These are phyloP conservation scores for Eucalyptus grandis DNA, from an alignment of 345 rosid genomes.

Conservation along the genomic window DNA sequence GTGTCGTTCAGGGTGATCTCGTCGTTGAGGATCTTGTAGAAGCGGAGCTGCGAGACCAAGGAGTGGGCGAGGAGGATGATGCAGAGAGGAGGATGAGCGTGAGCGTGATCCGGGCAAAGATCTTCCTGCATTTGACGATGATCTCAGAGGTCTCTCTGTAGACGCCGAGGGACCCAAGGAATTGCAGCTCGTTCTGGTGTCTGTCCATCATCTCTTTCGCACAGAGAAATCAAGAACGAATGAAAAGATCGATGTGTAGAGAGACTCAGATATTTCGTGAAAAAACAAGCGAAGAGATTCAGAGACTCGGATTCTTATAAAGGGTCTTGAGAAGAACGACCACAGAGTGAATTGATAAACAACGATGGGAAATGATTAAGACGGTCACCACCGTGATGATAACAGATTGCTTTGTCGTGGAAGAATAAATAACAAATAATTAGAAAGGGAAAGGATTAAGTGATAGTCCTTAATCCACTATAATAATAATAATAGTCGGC, in stretches of 20 bases:
- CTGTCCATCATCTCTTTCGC: constrained; percentile 14
- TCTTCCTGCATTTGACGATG: constrained; percentile 22
- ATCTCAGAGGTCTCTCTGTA: constrained; percentile 18
- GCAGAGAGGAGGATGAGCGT: constrained; percentile 28
- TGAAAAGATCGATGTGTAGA: not conserved
- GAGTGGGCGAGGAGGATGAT: constrained; percentile 22
- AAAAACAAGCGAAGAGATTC: not conserved
- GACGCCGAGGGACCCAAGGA: constrained; percentile 20
- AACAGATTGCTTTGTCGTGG: no score
- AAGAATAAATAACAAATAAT: no score
- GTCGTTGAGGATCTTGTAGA: not conserved
- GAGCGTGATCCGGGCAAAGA: constrained; percentile 30
- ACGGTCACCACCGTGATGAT: no score
- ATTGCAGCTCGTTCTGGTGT: constrained; percentile 28
- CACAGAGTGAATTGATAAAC: no score
- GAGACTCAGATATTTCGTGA: not conserved
- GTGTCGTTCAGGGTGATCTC: not conserved
- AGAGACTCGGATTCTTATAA: not conserved
- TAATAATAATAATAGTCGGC: no score
- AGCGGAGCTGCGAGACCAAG: constrained; percentile 11
- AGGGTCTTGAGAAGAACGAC: not conserved
- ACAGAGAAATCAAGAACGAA: not conserved
- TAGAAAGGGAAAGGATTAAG: no score
- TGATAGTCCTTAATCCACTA: no score
- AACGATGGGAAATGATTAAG: not conserved